Conservation (phyloP, 495 filamentous ascomycete genomes). For the Aspergillus coremiiformis region DNA sequence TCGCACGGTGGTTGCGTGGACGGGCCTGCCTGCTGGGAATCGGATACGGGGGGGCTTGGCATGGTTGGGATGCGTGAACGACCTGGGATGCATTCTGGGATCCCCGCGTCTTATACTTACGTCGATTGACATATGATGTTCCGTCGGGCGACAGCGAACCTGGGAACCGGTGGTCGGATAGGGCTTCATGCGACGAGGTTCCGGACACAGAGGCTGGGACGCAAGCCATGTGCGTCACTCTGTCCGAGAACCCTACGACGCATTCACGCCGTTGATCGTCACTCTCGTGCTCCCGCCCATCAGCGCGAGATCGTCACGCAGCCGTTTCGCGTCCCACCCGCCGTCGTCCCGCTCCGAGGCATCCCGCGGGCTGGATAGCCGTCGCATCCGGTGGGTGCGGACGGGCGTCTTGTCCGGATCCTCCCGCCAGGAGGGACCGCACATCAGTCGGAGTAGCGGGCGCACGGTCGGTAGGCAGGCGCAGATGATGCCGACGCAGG, state of each 20-base stretch:
- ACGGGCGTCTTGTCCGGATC: neutral
- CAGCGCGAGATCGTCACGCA: neutral
- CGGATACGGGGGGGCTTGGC: too few species aligned
- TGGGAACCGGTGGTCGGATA: too few species aligned
- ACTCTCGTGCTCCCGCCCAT: neutral
- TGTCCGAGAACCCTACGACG: neutral
- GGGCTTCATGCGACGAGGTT: too few species aligned
- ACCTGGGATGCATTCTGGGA: too few species aligned
- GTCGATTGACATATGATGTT: too few species aligned
- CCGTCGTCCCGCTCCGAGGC: neutral
- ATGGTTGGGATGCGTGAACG: too few species aligned
- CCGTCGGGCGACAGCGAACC: too few species aligned
- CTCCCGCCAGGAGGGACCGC: neutral
- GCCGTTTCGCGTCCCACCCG: neutral
- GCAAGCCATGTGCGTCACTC: too few species aligned
- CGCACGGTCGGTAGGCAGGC: neutral
- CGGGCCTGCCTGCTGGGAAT: neutral
- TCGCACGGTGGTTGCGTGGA: neutral
- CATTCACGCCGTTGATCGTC: neutral
- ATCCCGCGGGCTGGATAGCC: neutral
- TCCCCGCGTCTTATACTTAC: too few species aligned
- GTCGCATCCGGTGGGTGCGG: neutral
- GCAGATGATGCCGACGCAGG: neutral
- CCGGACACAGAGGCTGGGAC: too few species aligned
- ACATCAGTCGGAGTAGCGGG: neutral